Percentiles rank a stretch among this genome's conserved stretches.
phyloP scores from a whole-genome alignment of 306 rosid species.

The Quercus mongolica region DNA sequence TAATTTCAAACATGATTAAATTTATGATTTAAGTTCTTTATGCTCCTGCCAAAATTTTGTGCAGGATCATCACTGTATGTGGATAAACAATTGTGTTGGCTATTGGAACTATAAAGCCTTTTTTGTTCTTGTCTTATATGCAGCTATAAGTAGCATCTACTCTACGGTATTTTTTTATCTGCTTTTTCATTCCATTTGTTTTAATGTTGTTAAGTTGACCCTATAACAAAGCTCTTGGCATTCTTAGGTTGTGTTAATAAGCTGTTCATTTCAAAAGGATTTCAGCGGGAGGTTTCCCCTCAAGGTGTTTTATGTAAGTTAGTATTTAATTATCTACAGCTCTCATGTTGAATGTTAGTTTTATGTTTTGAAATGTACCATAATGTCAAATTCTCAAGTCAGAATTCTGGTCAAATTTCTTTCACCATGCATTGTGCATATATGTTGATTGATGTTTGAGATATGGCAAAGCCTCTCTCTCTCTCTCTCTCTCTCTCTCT shows the following conservation, averaged over 20 bases:
- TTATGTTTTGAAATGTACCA: neutral
- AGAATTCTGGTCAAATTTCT: neutral
- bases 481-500: rapidly evolving
- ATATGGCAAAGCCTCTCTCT: no score
- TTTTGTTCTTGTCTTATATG: conserved; percentile 51
- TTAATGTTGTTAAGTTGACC: neutral
- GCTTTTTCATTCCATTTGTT: conserved; percentile 12
- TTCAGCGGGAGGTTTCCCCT: conserved; percentile 30
- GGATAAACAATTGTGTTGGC: conserved; percentile 93
- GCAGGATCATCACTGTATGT: conserved; percentile 93
- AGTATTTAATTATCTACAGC: neutral
- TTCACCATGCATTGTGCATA: neutral
- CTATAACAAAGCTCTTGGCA: conserved; percentile 19
- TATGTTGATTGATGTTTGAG: neutral
- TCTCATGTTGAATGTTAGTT: conserved; percentile 1
- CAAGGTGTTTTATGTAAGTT: conserved; percentile 69
- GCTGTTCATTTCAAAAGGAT: conserved; percentile 54
- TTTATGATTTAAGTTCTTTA: neutral
- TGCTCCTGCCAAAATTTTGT: conserved; percentile 23
- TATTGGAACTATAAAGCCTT: conserved; percentile 89
- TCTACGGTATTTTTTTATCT: conserved; percentile 49
- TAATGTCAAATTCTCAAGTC: neutral
- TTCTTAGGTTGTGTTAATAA: conserved; percentile 50
- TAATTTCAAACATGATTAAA: conserved; percentile 1
- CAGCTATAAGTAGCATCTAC: conserved; percentile 53